Evolutionary conservation across 768 basidiomycete species (phyloP).

Genomic region (Rhizopogon sp.): DNA sequence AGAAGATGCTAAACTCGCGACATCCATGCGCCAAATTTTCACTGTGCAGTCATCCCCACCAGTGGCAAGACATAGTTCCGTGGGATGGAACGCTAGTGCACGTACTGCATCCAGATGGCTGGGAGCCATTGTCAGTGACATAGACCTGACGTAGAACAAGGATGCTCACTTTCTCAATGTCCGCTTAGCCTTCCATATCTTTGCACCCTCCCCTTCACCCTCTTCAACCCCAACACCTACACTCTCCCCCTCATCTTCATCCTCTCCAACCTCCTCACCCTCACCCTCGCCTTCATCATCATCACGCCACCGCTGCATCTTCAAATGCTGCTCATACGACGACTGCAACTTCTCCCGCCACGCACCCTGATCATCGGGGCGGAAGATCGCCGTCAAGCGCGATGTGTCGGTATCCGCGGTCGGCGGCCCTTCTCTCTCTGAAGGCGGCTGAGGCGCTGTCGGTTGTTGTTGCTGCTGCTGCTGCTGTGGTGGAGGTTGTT

Average conservation of each 20-base stretch:
- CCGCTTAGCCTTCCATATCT: constrained; percentile 82
- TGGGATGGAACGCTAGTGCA: constrained; percentile 85
- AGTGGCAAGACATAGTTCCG: constrained; percentile 80
- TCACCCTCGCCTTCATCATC: constrained; percentile 57
- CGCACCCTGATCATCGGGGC: constrained; percentile 79
- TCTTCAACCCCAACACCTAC: constrained; percentile 50
- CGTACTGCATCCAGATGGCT: constrained; percentile 95
- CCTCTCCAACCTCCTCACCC: constrained; percentile 63
- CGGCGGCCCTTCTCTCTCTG: constrained; percentile 7
- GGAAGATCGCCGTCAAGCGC: constrained; percentile 72
- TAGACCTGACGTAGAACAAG: constrained; percentile 1
- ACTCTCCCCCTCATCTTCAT: constrained; percentile 59
- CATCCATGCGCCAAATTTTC: constrained; percentile 93
- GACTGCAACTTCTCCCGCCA: constrained; percentile 79
- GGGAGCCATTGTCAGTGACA: constrained; percentile 6
- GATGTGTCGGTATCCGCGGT: constrained; percentile 13
- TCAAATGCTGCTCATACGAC: constrained; percentile 45
- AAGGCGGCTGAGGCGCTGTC: constrained; percentile 2
- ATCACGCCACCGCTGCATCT: constrained; percentile 31
- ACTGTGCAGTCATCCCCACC: constrained; percentile 95
- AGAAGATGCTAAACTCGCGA: constrained; percentile 65
- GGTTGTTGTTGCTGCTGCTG: constrained; percentile 10
- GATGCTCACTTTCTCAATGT: constrained; percentile 81
- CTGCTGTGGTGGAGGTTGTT: constrained; percentile 29
- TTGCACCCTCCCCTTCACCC: constrained; percentile 62